phyloP scores from a whole-genome alignment of 78 protist genomes.

The Ministeria vibrans region DNA sequence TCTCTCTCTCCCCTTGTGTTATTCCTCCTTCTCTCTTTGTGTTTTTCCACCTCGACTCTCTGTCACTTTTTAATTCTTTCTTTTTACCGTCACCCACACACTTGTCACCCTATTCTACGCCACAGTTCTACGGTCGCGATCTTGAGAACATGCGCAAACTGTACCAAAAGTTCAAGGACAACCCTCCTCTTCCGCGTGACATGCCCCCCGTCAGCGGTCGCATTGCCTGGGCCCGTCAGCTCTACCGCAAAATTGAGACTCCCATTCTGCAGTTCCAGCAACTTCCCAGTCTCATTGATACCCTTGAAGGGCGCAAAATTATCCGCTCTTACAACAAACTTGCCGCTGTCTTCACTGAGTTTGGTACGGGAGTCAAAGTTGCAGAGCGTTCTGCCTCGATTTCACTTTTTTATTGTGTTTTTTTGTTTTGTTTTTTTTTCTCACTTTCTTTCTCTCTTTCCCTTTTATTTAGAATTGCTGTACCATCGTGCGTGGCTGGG shows the following conservation, averaged over 20 bases:
- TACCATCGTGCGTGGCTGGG: slow-evolving; percentile 54
- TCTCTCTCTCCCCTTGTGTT: too few relatives aligned
- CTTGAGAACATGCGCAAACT: slow-evolving; percentile 48
- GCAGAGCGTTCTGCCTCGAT: too few relatives aligned
- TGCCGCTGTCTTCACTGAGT: slow-evolving; percentile 58
- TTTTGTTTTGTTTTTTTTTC: too few relatives aligned
- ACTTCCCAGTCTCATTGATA: slow-evolving; percentile 25
- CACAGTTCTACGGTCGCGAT: slow-evolving; percentile 57
- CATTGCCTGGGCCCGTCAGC: slow-evolving; percentile 64
- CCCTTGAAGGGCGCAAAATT: slow-evolving; percentile 50
- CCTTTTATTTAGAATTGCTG: too few relatives aligned
- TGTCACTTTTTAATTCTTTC: too few relatives aligned
- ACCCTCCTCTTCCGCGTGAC: slow-evolving; percentile 73
- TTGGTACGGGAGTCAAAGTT: too few relatives aligned
- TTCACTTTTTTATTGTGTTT: too few relatives aligned
- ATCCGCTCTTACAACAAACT: slow-evolving; percentile 66
- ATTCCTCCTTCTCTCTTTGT: too few relatives aligned
- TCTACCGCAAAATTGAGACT: slow-evolving; percentile 53
- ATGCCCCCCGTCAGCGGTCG: slow-evolving; percentile 71
- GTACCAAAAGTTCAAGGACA: slow-evolving; percentile 47
- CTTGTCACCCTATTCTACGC: too few relatives aligned
- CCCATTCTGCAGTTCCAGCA: slow-evolving; percentile 59
- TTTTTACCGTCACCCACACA: too few relatives aligned
- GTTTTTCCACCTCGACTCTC: too few relatives aligned
- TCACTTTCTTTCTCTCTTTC: too few relatives aligned